Percentiles rank a stretch among this genome's conserved stretches.
Conservation (phyloP, 1,284 basidiomycete genomes). For the Melanopsichium pennsylvanicum region DNA sequence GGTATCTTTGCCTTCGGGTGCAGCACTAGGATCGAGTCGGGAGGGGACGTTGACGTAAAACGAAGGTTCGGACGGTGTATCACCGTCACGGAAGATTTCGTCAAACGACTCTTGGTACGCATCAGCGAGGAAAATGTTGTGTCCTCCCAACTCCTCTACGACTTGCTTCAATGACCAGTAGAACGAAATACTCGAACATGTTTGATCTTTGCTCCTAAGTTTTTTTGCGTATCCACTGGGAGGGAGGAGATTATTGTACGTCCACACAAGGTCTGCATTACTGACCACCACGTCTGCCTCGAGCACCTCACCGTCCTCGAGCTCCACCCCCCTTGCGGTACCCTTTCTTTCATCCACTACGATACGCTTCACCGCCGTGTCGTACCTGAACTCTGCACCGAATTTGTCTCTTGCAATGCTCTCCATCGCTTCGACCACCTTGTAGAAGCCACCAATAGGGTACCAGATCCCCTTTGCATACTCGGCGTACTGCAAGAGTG, state of each 20-base stretch:
- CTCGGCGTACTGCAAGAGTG: conserved; percentile 71
- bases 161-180: conserved; percentile 70
- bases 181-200: conserved; percentile 70
- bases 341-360: conserved; percentile 36
- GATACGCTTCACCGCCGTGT: conserved; percentile 67
- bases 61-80: conserved; percentile 69
- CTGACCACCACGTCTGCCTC: conserved; percentile 70
- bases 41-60: conserved; percentile 71
- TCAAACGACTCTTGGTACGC: conserved; percentile 69
- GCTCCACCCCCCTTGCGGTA: conserved; percentile 66
- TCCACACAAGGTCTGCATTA: conserved; percentile 71
- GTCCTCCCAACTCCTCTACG: conserved; percentile 68
- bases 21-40: conserved; percentile 65
- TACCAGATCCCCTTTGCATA: conserved; percentile 70
- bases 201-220: conserved; percentile 62
- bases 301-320: conserved; percentile 67
- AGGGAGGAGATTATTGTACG: conserved; percentile 68
- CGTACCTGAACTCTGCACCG: conserved; percentile 68
- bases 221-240: conserved; percentile 59
- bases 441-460: conserved; percentile 70
- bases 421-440: conserved; percentile 68
- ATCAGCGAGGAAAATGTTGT: conserved; percentile 68
- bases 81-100: conserved; percentile 69
- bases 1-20: conserved; percentile 66
- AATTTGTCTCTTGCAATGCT: conserved; percentile 67